Conservation (phyloP, 2,329 filamentous ascomycete genomes). For the Microascus cirrosus region DNA sequence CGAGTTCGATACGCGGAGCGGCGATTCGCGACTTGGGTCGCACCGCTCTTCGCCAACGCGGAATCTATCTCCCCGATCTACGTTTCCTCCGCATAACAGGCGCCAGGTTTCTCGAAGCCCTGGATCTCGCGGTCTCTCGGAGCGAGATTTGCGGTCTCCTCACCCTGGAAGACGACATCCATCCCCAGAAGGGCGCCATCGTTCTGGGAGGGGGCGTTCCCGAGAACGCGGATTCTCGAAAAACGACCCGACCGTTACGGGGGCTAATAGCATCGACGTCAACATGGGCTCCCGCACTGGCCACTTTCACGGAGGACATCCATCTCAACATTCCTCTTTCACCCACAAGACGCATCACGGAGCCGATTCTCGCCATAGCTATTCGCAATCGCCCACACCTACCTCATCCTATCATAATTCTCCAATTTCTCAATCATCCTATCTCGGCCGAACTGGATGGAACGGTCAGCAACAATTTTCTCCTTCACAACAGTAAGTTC, state of each 20-base stretch:
- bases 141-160: slow-evolving; percentile 9
- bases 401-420: slow-evolving; percentile 32
- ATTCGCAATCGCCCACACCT: slow-evolving; percentile 30
- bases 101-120: slow-evolving; percentile 10
- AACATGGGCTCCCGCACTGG: slow-evolving; percentile 32
- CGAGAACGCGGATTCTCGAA: slow-evolving; percentile 27
- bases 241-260: slow-evolving; percentile 21
- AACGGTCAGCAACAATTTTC: slow-evolving; percentile 21
- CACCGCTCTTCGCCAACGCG: neutral
- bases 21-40: neutral
- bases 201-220: slow-evolving; percentile 20
- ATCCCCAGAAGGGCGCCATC: slow-evolving; percentile 13
- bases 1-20: neutral
- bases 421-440: slow-evolving; percentile 29
- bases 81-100: slow-evolving; percentile 2
- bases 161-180: slow-evolving; percentile 12
- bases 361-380: slow-evolving; percentile 21
- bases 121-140: slow-evolving; percentile 7
- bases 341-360: slow-evolving; percentile 23
- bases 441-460: slow-evolving; percentile 25
- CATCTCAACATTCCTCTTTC: slow-evolving; percentile 13
- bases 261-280: slow-evolving; percentile 38
- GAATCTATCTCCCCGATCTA: neutral
- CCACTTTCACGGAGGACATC: neutral
- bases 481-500: slow-evolving; percentile 28